phyloP scores from a whole-genome alignment of 1,139 yeast genomes.

The Geotrichum fermentans region DNA sequence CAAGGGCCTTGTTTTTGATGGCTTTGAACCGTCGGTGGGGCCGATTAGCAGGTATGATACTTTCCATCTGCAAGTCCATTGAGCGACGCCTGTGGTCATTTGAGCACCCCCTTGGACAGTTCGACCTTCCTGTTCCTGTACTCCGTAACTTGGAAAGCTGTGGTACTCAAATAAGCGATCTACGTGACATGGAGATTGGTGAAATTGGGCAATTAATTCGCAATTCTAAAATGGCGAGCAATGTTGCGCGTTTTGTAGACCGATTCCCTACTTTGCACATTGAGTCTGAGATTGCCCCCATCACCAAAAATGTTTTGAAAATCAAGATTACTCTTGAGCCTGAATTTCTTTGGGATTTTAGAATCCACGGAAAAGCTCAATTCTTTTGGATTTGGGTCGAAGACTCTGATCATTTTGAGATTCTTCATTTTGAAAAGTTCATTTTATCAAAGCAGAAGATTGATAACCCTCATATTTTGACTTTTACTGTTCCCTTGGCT shows the following conservation, averaged over 20 bases:
- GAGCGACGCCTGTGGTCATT: conserved; percentile 84
- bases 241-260: conserved; percentile 56
- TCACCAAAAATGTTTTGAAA: conserved; percentile 80
- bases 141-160: conserved; percentile 58
- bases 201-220: conserved; percentile 90
- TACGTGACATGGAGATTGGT: conserved; percentile 66
- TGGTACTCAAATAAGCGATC: conserved; percentile 61
- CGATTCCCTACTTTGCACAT: conserved; percentile 70
- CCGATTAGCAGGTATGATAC: conserved; percentile 61
- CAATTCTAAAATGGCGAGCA: conserved; percentile 66
- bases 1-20: conserved; percentile 82
- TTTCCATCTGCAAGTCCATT: conserved; percentile 78
- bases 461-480: conserved; percentile 63
- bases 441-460: conserved; percentile 59
- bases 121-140: conserved; percentile 68
- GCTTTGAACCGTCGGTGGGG: conserved; percentile 93
- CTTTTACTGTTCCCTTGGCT: conserved; percentile 84
- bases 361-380: conserved; percentile 77
- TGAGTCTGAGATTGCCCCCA: conserved; percentile 83
- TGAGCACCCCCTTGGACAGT: conserved; percentile 86
- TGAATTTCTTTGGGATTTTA: conserved; percentile 80
- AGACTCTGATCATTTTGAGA: conserved; percentile 59
- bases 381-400: conserved; percentile 91
- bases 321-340: conserved; percentile 67
- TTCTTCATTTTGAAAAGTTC: conserved; percentile 79